Evolutionary conservation across 768 basidiomycete species (phyloP), one percentile per base, ranked within the genome.

Genomic region (Boletus huronensis): DNA sequence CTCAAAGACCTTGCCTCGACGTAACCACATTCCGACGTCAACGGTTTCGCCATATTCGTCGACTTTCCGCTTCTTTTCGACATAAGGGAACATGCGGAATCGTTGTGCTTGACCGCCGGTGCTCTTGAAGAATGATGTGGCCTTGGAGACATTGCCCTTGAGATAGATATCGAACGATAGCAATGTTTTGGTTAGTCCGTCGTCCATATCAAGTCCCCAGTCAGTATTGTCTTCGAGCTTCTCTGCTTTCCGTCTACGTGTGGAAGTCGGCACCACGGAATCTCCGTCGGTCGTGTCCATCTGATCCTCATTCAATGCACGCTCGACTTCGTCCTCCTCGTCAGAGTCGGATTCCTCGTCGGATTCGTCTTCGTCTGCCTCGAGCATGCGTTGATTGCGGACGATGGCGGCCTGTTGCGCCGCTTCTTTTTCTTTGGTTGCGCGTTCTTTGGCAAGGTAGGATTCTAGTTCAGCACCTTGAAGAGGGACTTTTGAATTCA

Each of bases 41-140:
- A 98, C 77, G 10, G 85, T 88, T 76, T 99, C 97, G 9, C 97
- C 97, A 67, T 92, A 99, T 61, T 90, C 91, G 66, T 99, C 97
- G 21, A 98, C 90, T 60, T 90, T 81, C 60, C 93, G 77, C 66
- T 88, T 91, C 72, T 91, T 88, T 73, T 98, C 96, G 28, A 96
- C 84, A 60, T 93, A 94, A 0, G 97, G 97, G 74, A 98, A 98
- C 94, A 98, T 98, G 59, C 96, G 80, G 70, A 90, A 98, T 49
- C 97, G 78, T 58, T 89, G 90, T 16, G 80, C 75, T 60, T 88
- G 85, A 10, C 79, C 77, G 14, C 83, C 83, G 9, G 83, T 75
- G 54, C 76, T 87, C 70, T 93, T 93, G 79, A 94, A 96, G 74
- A 93, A 94, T 2, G 87, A 86, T 1, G 84, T 89, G 25, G 88